Evolutionary conservation across 371 early-diverging fungal species (phyloP).

Genomic region (Syncephalastrum sp.): DNA sequence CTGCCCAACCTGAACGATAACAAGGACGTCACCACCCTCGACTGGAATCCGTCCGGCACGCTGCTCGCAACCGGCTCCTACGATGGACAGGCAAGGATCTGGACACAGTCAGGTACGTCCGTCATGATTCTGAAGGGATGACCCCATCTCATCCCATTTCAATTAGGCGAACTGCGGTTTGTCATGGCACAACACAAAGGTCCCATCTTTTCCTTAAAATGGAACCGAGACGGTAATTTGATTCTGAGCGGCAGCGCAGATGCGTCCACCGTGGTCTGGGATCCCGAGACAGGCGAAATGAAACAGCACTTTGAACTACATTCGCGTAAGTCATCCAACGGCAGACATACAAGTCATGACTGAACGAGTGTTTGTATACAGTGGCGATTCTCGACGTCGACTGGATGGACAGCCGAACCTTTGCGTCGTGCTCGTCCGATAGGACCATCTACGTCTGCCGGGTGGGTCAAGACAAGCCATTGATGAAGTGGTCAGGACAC

Average conservation of each 20-base stretch:
- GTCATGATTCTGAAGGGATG: background rate
- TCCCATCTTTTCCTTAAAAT: conserved; percentile 86
- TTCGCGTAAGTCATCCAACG: conserved; percentile 47
- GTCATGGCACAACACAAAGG: conserved; percentile 74
- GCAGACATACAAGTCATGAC: background rate
- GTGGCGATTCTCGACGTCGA: conserved; percentile 85
- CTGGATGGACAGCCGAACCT: conserved; percentile 90
- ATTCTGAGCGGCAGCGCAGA: conserved; percentile 84
- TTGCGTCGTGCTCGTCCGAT: conserved; percentile 91
- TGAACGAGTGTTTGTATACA: conserved; percentile 12
- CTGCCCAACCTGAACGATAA: conserved; percentile 49
- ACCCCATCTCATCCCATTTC: background rate
- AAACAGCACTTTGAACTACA: conserved; percentile 81
- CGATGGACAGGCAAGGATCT: conserved; percentile 87
- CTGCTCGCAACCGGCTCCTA: conserved; percentile 90
- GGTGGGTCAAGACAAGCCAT: conserved; percentile 63
- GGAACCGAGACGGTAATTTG: conserved; percentile 80
- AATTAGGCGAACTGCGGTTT: conserved; percentile 65
- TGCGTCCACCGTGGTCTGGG: conserved; percentile 85
- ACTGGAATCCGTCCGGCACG: conserved; percentile 89
- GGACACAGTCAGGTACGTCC: conserved; percentile 62
- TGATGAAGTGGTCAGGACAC: conserved; percentile 77
- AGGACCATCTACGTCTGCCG: conserved; percentile 79
- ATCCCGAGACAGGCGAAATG: conserved; percentile 71
- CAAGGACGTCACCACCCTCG: conserved; percentile 81